Conservation (phyloP, 495 filamentous ascomycete species). For the Neurospora tetrasperma region DNA sequence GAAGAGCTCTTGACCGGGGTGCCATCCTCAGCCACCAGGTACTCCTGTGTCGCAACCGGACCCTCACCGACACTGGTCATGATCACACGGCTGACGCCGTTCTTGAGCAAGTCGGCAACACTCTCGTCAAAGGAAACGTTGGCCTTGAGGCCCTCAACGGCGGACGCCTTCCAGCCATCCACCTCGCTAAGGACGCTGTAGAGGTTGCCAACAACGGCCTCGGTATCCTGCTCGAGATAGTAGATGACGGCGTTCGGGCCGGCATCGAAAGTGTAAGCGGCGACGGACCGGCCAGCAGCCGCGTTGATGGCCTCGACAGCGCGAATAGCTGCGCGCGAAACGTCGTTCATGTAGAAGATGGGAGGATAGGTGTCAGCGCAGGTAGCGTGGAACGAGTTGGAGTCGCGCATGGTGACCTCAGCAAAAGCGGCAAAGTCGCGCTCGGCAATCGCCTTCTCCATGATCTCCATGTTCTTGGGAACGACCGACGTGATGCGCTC, state of each 20-base stretch:
- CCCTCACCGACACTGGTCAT: constrained; percentile 87
- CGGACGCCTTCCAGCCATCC: constrained; percentile 51
- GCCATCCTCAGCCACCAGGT: constrained; percentile 64
- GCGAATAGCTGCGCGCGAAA: constrained; percentile 70
- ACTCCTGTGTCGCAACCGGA: constrained; percentile 65
- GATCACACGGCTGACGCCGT: constrained; percentile 80
- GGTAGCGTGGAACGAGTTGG: constrained; percentile 91
- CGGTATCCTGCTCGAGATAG: constrained; percentile 68
- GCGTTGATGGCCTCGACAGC: constrained; percentile 83
- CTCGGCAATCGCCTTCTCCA: constrained; percentile 68
- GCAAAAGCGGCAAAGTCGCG: constrained; percentile 82
- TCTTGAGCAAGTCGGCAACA: constrained; percentile 52
- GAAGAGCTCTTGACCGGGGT: constrained; percentile 31
- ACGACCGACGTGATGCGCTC: constrained; percentile 64
- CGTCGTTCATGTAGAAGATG: constrained; percentile 97
- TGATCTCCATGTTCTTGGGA: constrained; percentile 71
- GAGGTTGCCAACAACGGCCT: constrained; percentile 61
- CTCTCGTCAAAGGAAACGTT: constrained; percentile 46
- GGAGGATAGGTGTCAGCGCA: constrained; percentile 92
- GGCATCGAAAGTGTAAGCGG: constrained; percentile 95
- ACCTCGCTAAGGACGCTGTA: constrained; percentile 40
- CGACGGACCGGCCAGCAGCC: constrained; percentile 58
- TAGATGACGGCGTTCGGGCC: constrained; percentile 96
- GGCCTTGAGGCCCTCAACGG: constrained; percentile 28
- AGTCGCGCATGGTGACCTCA: constrained; percentile 86